A percentile compares a stretch with the other conserved stretches of the same genome.
phyloP scores from a whole-genome alignment of 768 basidiomycete genomes.

The Psilocybe cubensis region DNA sequence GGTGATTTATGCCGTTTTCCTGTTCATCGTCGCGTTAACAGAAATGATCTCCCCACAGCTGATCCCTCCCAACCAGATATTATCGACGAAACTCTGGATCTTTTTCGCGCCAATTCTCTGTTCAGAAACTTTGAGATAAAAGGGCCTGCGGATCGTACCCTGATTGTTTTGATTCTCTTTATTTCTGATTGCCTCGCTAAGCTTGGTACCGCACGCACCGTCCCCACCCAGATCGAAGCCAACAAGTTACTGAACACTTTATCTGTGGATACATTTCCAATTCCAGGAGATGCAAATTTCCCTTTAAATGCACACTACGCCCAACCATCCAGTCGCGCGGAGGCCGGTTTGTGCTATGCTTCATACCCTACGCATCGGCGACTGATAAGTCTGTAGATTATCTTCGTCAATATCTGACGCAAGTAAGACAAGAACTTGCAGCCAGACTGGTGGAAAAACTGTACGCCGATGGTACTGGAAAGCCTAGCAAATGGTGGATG shows the following conservation, averaged over 20 bases:
- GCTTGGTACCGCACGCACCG: conserved; percentile 71
- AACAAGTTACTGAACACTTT: conserved; percentile 87
- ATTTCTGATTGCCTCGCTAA: conserved; percentile 96
- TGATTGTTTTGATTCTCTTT: conserved; percentile 97
- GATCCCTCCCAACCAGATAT: conserved; percentile 84
- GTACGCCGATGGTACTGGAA: conserved; percentile 91
- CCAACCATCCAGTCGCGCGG: conserved; percentile 70
- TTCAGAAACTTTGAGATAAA: conserved; percentile 99
- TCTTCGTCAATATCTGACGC: conserved; percentile 88
- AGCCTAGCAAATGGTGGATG: conserved; percentile 99
- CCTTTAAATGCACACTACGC: conserved; percentile 92
- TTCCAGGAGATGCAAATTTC: conserved; percentile 97
- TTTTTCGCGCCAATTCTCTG: conserved; percentile 98
- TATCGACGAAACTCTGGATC: conserved; percentile 93
- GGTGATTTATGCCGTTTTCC: conserved; percentile 44
- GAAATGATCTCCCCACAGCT: conserved; percentile 46
- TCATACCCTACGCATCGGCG: conserved; percentile 9
- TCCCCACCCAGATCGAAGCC: conserved; percentile 82
- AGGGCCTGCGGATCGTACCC: conserved; percentile 91
- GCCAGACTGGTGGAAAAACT: conserved; percentile 83
- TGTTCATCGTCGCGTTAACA: conserved; percentile 12
- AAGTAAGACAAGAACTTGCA: conserved; percentile 92
- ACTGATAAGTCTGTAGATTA: conserved; percentile 57
- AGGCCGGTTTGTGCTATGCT: conserved; percentile 62
- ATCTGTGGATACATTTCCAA: conserved; percentile 89